Evolutionary conservation across 208 protist genomes (phyloP).

Genomic region (Wallacemonas collosoma): DNA sequence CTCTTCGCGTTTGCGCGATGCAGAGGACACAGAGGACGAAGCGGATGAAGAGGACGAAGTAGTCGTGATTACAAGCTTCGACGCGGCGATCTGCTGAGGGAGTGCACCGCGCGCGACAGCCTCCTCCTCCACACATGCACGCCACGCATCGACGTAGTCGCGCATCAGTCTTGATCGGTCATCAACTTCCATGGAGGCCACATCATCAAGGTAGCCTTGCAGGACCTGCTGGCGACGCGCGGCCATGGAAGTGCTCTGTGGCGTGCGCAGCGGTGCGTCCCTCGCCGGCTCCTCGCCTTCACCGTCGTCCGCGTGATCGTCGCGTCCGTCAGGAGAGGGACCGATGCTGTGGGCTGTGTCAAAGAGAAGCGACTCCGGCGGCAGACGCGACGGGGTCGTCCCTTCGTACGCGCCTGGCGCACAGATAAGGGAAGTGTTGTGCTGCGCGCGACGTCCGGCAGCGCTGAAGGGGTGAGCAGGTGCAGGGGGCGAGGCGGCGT

Average conservation of each 20-base stretch:
- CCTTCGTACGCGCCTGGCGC: not conserved
- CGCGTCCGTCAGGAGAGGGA: not conserved
- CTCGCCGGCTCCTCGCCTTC: not conserved
- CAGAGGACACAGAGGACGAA: not conserved
- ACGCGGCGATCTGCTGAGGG: constrained; percentile 6
- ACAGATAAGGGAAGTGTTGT: not conserved
- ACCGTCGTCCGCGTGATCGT: not conserved
- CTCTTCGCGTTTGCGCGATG: not conserved
- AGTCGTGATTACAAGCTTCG: constrained; percentile 4
- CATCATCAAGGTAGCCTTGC: constrained; percentile 15
- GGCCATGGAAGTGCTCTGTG: not conserved
- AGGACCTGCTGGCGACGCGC: not conserved
- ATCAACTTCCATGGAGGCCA: not conserved
- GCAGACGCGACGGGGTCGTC: constrained; percentile 2
- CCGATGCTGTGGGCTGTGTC: constrained; percentile 1
- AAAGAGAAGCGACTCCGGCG: constrained; percentile 8
- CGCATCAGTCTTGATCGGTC: not conserved
- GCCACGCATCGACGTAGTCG: constrained; percentile 2
- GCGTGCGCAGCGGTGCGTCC: not conserved
- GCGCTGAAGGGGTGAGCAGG: constrained; percentile 12
- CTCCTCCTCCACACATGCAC: constrained; percentile 6
- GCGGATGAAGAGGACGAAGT: not conserved
- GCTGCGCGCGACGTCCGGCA: constrained; percentile 10
- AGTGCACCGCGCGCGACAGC: constrained; percentile 3
- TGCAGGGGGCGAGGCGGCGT: not conserved